phyloP scores from a whole-genome alignment of 208 protist genomes.

The Crithidia expoeki region DNA sequence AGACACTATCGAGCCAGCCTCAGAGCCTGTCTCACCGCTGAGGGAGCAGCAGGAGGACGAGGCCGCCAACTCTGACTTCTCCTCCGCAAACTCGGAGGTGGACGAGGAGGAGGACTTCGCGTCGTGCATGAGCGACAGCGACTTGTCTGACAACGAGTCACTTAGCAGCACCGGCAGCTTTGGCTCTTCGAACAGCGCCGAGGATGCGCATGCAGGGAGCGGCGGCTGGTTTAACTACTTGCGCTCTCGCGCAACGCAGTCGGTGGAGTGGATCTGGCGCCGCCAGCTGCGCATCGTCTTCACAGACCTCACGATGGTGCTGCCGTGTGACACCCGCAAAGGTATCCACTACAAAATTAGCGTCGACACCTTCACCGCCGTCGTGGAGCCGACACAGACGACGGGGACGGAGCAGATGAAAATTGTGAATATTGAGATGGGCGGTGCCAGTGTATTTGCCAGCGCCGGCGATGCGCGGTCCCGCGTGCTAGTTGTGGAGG shows the following conservation, averaged over 20 bases:
- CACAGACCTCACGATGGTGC: constrained; percentile 40
- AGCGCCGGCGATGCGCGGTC: constrained; percentile 16
- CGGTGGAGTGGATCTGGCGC: constrained; percentile 72
- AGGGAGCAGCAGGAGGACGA: constrained; percentile 12
- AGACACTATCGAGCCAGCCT: constrained; percentile 5
- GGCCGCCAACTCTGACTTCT: constrained; percentile 14
- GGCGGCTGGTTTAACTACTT: constrained; percentile 56
- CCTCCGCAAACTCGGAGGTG: constrained; percentile 15
- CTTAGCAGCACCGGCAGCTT: constrained; percentile 18
- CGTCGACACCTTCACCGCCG: constrained; percentile 44
- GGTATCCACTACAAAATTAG: constrained; percentile 43
- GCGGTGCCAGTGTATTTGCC: constrained; percentile 27
- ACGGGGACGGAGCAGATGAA: constrained; percentile 48
- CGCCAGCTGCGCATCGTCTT: constrained; percentile 61
- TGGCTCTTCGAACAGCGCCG: constrained; percentile 16
- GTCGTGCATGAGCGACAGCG: constrained; percentile 69
- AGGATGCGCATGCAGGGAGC: background rate
- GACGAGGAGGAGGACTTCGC: constrained; percentile 53
- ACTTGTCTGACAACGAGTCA: constrained; percentile 39
- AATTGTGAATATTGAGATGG: constrained; percentile 42
- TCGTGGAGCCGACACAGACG: constrained; percentile 50
- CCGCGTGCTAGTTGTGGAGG: constrained; percentile 38
- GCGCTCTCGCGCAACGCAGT: constrained; percentile 38
- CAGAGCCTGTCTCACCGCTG: constrained; percentile 24
- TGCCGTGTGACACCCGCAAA: constrained; percentile 50